Conservation (phyloP, 2,329 filamentous ascomycete species). For the Tolypocladium cylindrosporum region DNA sequence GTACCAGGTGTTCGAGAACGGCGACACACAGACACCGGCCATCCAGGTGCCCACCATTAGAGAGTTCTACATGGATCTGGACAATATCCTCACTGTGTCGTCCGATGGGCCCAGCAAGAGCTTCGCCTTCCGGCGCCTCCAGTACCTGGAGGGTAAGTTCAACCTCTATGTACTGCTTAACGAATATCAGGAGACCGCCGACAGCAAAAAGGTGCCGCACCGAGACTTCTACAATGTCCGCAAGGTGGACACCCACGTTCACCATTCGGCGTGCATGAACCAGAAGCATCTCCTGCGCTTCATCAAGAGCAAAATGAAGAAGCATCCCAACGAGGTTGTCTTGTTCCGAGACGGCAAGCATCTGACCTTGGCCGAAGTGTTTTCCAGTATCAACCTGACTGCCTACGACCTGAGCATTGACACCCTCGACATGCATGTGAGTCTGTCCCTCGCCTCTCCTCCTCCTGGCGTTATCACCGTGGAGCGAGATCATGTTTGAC, state of each 20-base stretch:
- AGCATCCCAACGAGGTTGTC: slow-evolving; percentile 87
- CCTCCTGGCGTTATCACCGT: not conserved
- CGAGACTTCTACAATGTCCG: slow-evolving; percentile 98
- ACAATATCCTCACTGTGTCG: slow-evolving; percentile 76
- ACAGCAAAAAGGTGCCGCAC: slow-evolving; percentile 95
- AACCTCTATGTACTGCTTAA: slow-evolving; percentile 89
- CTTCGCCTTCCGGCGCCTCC: slow-evolving; percentile 87
- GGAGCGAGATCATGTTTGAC: not conserved
- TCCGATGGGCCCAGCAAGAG: slow-evolving; percentile 95
- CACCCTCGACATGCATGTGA: slow-evolving; percentile 94
- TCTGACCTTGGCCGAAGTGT: slow-evolving; percentile 84
- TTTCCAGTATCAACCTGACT: slow-evolving; percentile 93
- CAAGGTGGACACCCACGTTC: slow-evolving; percentile 97
- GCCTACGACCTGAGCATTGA: slow-evolving; percentile 98
- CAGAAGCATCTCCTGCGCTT: slow-evolving; percentile 97
- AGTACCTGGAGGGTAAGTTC: slow-evolving; percentile 95
- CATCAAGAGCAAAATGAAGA: slow-evolving; percentile 99
- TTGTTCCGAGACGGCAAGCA: slow-evolving; percentile 87
- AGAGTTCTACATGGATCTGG: slow-evolving; percentile 93
- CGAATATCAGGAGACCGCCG: slow-evolving; percentile 94
- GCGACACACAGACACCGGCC: slow-evolving; percentile 55
- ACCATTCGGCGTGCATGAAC: slow-evolving; percentile 99
- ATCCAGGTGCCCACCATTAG: slow-evolving; percentile 82
- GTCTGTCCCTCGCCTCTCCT: slow-evolving; percentile 20
- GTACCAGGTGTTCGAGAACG: slow-evolving; percentile 80